Conservation (phyloP, 2,329 filamentous ascomycete species). For the Ascochyta koolunga region DNA sequence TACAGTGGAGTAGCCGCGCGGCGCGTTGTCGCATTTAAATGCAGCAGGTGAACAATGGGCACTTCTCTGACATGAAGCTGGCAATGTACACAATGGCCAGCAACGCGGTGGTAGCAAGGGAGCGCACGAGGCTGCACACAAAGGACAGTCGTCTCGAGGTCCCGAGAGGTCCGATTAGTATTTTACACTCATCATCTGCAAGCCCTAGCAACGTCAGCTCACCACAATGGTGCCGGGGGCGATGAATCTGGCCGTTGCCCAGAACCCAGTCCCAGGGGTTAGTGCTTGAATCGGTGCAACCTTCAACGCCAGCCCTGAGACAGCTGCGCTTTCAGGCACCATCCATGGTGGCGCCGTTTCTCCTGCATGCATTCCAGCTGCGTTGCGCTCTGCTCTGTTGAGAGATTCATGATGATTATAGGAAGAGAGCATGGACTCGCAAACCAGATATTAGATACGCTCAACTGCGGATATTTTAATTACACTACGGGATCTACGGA, state of each 20-base stretch:
- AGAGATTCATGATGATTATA: conserved; percentile 4
- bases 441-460: conserved; percentile 3
- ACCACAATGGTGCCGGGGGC: conserved; percentile 10
- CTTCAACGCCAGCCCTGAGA: conserved; percentile 8
- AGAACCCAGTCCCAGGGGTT: conserved; percentile 7
- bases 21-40: conserved; percentile 2
- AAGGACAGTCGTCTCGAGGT: not conserved
- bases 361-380: conserved; percentile 2
- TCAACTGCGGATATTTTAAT: conserved; percentile 4
- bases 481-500: conserved; percentile 11
- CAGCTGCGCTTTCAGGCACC: conserved; percentile 4
- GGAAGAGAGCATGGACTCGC: not conserved
- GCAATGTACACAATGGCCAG: not conserved
- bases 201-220: conserved; percentile 18
- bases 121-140: conserved; percentile 4
- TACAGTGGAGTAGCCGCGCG: conserved; percentile 12
- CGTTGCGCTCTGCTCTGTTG: not conserved
- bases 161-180: conserved; percentile 9
- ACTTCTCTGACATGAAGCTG: conserved; percentile 1
- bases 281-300: conserved; percentile 6
- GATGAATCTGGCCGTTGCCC: conserved; percentile 9
- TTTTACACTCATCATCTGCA: conserved; percentile 11
- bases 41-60: conserved; percentile 4
- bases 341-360: conserved; percentile 4
- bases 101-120: not conserved